phyloP scores from a whole-genome alignment of 2,329 filamentous ascomycete species.

The Ophiostoma australiae region DNA sequence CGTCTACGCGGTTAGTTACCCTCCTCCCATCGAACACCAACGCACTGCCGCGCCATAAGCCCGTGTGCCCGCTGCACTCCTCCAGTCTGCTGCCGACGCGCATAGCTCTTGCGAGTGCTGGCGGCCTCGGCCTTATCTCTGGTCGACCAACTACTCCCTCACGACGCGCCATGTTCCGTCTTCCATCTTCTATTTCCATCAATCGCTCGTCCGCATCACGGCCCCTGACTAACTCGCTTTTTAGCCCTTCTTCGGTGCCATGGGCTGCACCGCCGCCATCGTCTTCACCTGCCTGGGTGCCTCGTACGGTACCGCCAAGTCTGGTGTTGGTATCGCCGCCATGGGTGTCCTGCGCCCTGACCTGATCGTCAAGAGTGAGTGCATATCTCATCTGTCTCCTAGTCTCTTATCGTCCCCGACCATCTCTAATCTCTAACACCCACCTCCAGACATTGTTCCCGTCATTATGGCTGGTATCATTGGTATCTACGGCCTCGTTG shows the following conservation, averaged over 20 bases:
- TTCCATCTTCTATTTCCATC: neutral
- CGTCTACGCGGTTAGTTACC: constrained; percentile 91
- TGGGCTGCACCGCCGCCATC: constrained; percentile 74
- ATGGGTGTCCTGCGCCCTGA: constrained; percentile 98
- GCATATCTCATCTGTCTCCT: neutral
- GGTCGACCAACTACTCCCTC: neutral
- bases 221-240: constrained; percentile 13
- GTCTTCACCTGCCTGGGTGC: constrained; percentile 61
- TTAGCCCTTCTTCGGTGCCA: constrained; percentile 87
- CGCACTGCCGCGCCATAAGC: neutral
- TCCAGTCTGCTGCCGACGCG: neutral
- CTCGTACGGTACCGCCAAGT: constrained; percentile 98
- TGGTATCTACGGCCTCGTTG: constrained; percentile 93
- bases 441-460: constrained; percentile 82
- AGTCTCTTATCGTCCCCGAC: neutral
- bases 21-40: constrained; percentile 15
- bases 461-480: constrained; percentile 99
- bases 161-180: neutral
- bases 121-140: neutral
- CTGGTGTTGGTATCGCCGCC: constrained; percentile 94
- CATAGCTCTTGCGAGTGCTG: neutral
- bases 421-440: constrained; percentile 12
- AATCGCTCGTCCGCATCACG: constrained; percentile 9
- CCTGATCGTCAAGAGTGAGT: constrained; percentile 97
- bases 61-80: neutral